Evolutionary conservation across 2,329 filamentous ascomycete genomes (phyloP).

Genomic region (Gliomastix tumulicola): DNA sequence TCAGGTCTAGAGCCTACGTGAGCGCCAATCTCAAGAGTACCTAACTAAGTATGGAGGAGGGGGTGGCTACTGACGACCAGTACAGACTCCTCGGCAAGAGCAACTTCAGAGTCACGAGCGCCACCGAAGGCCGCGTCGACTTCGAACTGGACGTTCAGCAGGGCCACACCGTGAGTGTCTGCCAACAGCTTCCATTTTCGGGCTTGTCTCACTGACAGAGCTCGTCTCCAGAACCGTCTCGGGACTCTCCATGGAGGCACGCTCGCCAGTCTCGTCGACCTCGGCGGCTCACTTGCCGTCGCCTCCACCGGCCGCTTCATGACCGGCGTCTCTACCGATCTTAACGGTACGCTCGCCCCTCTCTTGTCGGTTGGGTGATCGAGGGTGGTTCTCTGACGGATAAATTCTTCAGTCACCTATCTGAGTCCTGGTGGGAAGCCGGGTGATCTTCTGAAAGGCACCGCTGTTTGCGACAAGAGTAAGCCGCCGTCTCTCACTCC

Average conservation of each 20-base stretch:
- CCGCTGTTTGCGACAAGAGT: constrained; percentile 57
- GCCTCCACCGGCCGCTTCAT: constrained; percentile 56
- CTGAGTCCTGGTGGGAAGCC: constrained; percentile 49
- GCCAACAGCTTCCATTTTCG: neutral
- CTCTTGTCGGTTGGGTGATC: neutral
- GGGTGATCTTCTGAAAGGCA: constrained; percentile 48
- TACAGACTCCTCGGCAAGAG: no score
- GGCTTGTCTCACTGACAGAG: neutral
- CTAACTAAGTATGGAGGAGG: no score
- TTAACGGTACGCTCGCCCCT: no score
- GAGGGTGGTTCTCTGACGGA: constrained; percentile 4
- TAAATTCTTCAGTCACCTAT: constrained; percentile 46
- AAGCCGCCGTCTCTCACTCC: constrained; percentile 9
- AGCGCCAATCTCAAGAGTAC: constrained; percentile 9
- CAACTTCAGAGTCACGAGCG: constrained; percentile 57
- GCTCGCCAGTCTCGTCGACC: constrained; percentile 67
- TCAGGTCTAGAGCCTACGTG: constrained; percentile 88
- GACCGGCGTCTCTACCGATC: constrained; percentile 58
- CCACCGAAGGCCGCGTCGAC: constrained; percentile 59
- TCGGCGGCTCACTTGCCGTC: constrained; percentile 58
- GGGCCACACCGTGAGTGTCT: constrained; percentile 67
- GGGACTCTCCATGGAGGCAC: constrained; percentile 73
- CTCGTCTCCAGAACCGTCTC: constrained; percentile 56
- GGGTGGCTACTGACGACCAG: no score
- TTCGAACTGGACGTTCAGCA: constrained; percentile 71